Percentiles rank a stretch among this genome's conserved stretches.
phyloP scores from a whole-genome alignment of 257 asterid genomes.

The Solanum arcanum region DNA sequence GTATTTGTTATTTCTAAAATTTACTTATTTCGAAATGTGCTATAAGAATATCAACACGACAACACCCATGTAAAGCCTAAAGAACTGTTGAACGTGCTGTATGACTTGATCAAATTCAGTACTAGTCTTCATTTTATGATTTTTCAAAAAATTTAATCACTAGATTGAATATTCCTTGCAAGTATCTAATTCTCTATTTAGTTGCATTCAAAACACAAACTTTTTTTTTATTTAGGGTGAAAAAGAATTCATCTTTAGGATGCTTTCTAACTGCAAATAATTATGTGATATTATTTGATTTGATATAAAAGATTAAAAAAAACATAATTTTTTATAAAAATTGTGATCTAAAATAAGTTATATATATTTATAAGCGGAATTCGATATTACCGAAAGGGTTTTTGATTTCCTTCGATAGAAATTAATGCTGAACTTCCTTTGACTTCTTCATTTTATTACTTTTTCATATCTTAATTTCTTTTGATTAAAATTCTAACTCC shows the following conservation, averaged over 20 bases:
- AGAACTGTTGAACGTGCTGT: neutral
- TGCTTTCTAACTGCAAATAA: neutral
- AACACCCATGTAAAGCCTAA: neutral
- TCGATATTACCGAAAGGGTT: fast-evolving
- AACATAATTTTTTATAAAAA: too few species aligned
- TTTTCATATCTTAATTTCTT: neutral
- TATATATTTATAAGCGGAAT: too few species aligned
- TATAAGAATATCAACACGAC: neutral
- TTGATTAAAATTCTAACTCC: neutral
- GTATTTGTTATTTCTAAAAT: too few species aligned
- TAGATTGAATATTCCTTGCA: neutral
- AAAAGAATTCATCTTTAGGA: neutral
- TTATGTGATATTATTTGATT: neutral
- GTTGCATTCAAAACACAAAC: neutral
- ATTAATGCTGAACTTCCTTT: too few species aligned
- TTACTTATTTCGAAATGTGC: neutral
- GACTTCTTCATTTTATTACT: neutral
- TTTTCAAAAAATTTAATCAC: neutral
- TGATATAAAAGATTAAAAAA: too few species aligned
- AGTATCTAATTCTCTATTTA: neutral
- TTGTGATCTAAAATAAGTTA: too few species aligned
- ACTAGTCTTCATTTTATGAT: neutral
- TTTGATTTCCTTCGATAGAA: too few species aligned
- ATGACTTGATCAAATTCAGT: neutral
- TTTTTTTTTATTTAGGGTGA: neutral